These are phyloP conservation scores for Cercospora canescens DNA, from an alignment of 2,329 filamentous ascomycete genomes.

Conservation along the genomic window DNA sequence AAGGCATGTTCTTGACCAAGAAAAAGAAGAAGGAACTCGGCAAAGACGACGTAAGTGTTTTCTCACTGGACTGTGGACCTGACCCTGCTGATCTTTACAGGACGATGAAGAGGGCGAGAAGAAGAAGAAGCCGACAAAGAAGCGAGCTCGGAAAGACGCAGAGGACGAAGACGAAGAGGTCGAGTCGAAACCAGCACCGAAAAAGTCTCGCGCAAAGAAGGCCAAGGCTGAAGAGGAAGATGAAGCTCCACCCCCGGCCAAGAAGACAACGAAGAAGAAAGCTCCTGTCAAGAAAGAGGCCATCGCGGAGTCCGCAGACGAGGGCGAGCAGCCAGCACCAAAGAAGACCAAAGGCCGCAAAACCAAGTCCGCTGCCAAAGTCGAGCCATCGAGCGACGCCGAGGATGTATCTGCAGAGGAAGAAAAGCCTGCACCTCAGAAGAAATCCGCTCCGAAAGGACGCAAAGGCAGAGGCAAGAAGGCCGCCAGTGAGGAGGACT, in stretches of 20 bases:
- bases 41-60: slow-evolving; percentile 1
- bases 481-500: slow-evolving; percentile 19
- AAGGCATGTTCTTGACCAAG: slow-evolving; percentile 37
- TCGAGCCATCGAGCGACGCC: slow-evolving; percentile 16
- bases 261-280: slow-evolving; percentile 29
- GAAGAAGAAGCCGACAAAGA: slow-evolving; percentile 35
- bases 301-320: slow-evolving; percentile 15
- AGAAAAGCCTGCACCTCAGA: slow-evolving; percentile 35
- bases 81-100: slow-evolving; percentile 15
- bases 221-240: slow-evolving; percentile 25
- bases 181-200: slow-evolving; percentile 10
- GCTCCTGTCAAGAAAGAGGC: slow-evolving; percentile 19
- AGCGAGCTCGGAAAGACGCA: slow-evolving; percentile 25
- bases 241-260: slow-evolving; percentile 17
- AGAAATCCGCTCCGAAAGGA: slow-evolving; percentile 36
- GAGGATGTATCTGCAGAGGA: slow-evolving; percentile 23
- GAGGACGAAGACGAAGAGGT: slow-evolving; percentile 32
- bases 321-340: slow-evolving; percentile 21
- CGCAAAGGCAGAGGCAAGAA: slow-evolving; percentile 35
- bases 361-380: slow-evolving; percentile 33
- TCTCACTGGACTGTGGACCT: not conserved
- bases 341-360: slow-evolving; percentile 29
- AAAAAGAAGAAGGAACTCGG: slow-evolving; percentile 31
- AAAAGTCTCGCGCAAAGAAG: slow-evolving; percentile 17
- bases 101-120: slow-evolving; percentile 19